Evolutionary conservation across 352 stramenopile genomes (phyloP), one percentile per base, ranked within the genome.

Genomic region (Peronospora farinosa): DNA sequence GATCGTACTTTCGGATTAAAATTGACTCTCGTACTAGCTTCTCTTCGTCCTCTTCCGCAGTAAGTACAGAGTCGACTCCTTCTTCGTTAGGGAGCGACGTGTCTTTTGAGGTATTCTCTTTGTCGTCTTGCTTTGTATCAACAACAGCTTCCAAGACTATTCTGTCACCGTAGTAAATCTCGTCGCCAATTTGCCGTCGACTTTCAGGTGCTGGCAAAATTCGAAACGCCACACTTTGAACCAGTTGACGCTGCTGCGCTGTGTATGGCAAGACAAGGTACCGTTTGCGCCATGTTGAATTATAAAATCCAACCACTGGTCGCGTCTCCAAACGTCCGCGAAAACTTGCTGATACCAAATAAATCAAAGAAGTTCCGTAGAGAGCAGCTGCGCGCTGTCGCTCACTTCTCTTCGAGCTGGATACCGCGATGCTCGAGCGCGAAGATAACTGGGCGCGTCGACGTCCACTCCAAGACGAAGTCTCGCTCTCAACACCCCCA

Each of bases 201-300:
- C 78, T 90, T 27, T 65, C 72, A 11, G 55, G 40, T 6, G 69
- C 77, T 16, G 81, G 81, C 27, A 92, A 52, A 35, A 92, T 84
- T 6, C 74, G 70, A 39, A 92, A 92, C 13, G 77, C 74, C 12
- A 86, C 77, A 17, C 75, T 78, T 54, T 88, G 60, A 35, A 92
- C 79, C 43, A 77, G 59, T 40, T 83, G 72, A 12, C 77, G 63
- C 41, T 91, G 77, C 32, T 85, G 73, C 0, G 77, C 61, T 7
- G 79, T 88, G 36, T 83, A 87, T 2, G 80, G 80, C 21, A 91
- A 62, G 19, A 89, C 78, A 5, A 92, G 67, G 46, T 92, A 92
- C n/a, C 81, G 70, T 37, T 89, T 89, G 37, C 73, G 67, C 81
- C 81, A 92, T 17, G 78, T 78, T 17, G 81, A 89, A 28, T 72